These are phyloP conservation scores for Kentomonas sorsogonicus DNA, from an alignment of 208 protist species.

Conservation along the genomic window DNA sequence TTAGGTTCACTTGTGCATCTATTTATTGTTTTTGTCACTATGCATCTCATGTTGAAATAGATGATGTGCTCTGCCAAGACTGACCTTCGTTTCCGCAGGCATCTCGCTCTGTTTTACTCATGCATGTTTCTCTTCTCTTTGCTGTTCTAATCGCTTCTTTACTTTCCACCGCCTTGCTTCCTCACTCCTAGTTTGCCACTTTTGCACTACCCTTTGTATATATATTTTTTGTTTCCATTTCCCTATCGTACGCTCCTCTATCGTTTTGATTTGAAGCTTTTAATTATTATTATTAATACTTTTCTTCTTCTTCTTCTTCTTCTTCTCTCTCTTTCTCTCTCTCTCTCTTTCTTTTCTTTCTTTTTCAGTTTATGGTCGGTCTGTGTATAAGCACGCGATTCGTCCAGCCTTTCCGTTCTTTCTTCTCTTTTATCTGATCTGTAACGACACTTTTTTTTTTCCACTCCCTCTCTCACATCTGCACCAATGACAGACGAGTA, in stretches of 20 bases:
- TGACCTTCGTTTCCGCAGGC: too few relatives aligned
- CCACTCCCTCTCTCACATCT: background rate
- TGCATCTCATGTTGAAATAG: too few relatives aligned
- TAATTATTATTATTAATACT: conserved; percentile 6
- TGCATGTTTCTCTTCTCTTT: conserved; percentile 93
- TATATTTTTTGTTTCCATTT: conserved; percentile 4
- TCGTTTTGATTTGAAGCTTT: background rate
- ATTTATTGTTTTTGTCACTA: too few relatives aligned
- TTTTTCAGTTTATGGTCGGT: background rate
- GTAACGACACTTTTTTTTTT: conserved; percentile 3
- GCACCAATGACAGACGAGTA: conserved; percentile 26
- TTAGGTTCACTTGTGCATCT: too few relatives aligned
- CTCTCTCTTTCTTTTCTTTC: conserved; percentile 9
- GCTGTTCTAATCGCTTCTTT: too few relatives aligned
- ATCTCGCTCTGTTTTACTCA: too few relatives aligned
- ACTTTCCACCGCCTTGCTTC: too few relatives aligned
- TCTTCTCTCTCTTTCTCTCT: conserved; percentile 12
- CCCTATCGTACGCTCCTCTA: background rate
- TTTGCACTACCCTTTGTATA: background rate
- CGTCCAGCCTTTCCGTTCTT: background rate
- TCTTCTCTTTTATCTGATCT: conserved; percentile 2
- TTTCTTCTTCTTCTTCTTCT: background rate
- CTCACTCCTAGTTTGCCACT: background rate
- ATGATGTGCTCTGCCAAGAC: too few relatives aligned
- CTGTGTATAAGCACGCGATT: background rate